Base-by-base conservation (phyloP, 352 stramenopile genomes). In the Phytophthora ohioensis region DNA sequence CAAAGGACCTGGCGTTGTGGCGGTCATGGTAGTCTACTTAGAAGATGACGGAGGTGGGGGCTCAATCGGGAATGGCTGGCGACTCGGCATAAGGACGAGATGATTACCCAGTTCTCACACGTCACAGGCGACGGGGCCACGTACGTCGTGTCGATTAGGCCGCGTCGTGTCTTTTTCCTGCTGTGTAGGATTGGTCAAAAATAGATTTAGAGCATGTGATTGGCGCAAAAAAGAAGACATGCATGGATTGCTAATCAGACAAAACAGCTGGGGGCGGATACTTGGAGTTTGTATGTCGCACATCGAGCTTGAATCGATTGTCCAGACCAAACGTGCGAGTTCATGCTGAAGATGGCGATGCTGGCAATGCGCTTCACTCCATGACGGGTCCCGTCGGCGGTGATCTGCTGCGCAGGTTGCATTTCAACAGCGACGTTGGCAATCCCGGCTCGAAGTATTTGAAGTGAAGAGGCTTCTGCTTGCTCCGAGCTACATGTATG, bases 1-100 rank as follows among this genome's bases (percentile, higher is more conserved):
- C 36, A 62, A 57, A 45, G 85, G 56, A 55, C 57, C 41, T 39
- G 70, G 35, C 3, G 55, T 55, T 4, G 66, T 9, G 8, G 46
- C 27, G 31, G 56, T 67, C 68, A 70, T 76, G 13, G 27, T n/a
- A 46, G 12, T 27, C 21, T 27, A 27, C 21, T 27, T 57, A 39
- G 39, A 49, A 56, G 34, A 57, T 0, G 34, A 34, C 42, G 3
- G 15, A 61, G 27, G 8, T 11, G 0, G 13, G 43, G 39, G 65
- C 45, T 45, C 38, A 56, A 71, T 52, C 31, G 41, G 56, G 56
- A 71, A 67, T 73, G 57, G 52, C 47, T 75, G 67, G 60, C 47
- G 34, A 9, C 36, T 32, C 32, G 17, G 32, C 49, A 63, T 54
- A 12, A 63, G 13, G 31, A 13, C 15, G 21, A 34, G 15, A 27